phyloP scores from a whole-genome alignment of 345 rosid species.

The Carallia brachiata region DNA sequence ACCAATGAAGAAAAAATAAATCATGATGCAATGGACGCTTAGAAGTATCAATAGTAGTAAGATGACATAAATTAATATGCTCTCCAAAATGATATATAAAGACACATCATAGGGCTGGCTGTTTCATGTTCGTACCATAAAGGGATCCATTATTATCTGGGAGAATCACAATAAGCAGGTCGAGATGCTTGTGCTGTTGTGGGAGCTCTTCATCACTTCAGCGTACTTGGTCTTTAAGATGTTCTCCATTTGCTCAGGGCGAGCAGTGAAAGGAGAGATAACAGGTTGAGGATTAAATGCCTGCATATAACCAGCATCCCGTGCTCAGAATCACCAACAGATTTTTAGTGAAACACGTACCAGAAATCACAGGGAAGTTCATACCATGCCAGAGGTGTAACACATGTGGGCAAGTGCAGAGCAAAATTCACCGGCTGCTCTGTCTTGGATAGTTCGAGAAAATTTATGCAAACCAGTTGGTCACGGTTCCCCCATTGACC shows the following conservation, averaged over 20 bases:
- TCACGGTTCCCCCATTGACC: slow-evolving; percentile 95
- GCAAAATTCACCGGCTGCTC: slow-evolving; percentile 71
- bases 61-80: too few species aligned
- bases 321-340: slow-evolving; percentile 5
- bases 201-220: slow-evolving; percentile 71
- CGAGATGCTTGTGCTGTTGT: slow-evolving; percentile 73
- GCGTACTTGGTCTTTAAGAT: slow-evolving; percentile 71
- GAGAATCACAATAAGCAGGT: slow-evolving; percentile 86
- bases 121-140: slow-evolving; percentile 51
- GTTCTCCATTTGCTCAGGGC: slow-evolving; percentile 90
- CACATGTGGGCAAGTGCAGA: slow-evolving; percentile 97
- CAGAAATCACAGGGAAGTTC: background rate
- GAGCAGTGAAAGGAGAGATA: slow-evolving; percentile 57
- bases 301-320: slow-evolving; percentile 34
- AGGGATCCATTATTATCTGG: slow-evolving; percentile 97
- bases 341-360: background rate
- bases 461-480: slow-evolving; percentile 89
- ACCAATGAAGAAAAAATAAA: background rate
- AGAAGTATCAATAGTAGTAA: background rate
- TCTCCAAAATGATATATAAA: background rate
- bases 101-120: background rate
- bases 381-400: slow-evolving; percentile 85
- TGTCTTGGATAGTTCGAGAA: slow-evolving; percentile 73
- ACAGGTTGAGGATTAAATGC: slow-evolving; percentile 73
- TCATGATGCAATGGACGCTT: background rate